Evolutionary conservation across 129 eudicot species (phyloP).

Genomic region (Flaveria robusta): DNA sequence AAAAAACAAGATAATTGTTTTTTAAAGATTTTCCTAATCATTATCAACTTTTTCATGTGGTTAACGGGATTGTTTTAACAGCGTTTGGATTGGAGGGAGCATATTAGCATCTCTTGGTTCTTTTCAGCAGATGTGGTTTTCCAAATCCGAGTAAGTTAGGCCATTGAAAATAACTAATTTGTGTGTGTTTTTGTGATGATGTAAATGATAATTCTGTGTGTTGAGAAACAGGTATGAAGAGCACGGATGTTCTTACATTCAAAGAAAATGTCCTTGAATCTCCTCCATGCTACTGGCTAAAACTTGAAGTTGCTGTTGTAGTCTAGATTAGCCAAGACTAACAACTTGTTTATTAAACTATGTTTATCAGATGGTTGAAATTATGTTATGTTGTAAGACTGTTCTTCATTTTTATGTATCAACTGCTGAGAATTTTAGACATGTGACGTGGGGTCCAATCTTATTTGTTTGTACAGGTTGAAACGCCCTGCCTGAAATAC

Average conservation of each 20-base stretch:
- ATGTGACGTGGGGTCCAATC: too few species aligned
- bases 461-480: too few species aligned
- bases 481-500: too few species aligned
- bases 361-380: not conserved
- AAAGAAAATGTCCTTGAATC: slow-evolving; percentile 85
- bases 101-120: slow-evolving; percentile 98
- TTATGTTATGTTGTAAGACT: not conserved
- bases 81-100: slow-evolving; percentile 99
- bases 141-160: slow-evolving; percentile 87
- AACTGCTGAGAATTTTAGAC: not conserved
- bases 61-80: slow-evolving; percentile 26
- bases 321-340: slow-evolving; percentile 27
- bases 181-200: not conserved
- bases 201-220: not conserved
- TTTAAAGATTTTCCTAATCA: not conserved
- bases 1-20: not conserved
- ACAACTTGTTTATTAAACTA: slow-evolving; percentile 22
- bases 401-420: slow-evolving; percentile 18
- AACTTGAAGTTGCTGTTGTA: slow-evolving; percentile 24
- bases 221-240: slow-evolving; percentile 74
- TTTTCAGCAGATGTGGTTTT: slow-evolving; percentile 99
- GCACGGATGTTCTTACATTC: slow-evolving; percentile 88
- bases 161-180: not conserved
- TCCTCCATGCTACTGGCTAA: not conserved
- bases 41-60: not conserved